Evolutionary conservation across 2,329 filamentous ascomycete genomes (phyloP).

Genomic region (Diaporthe eres): DNA sequence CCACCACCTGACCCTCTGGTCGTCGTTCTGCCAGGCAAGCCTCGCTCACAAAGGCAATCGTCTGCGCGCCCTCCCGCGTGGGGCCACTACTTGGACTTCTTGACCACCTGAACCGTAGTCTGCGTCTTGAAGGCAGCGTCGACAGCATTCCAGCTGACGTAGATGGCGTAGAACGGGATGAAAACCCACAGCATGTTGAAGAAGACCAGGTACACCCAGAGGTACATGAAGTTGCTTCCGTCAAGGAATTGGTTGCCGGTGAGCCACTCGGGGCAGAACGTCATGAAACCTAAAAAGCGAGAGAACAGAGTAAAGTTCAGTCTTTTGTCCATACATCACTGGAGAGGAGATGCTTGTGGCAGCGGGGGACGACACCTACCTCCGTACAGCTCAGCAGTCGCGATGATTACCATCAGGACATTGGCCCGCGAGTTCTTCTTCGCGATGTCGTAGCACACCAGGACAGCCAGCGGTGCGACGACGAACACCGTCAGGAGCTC

Average conservation of each 20-base stretch:
- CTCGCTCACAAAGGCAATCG: neutral
- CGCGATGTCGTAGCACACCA: conserved; percentile 72
- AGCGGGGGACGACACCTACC: conserved; percentile 55
- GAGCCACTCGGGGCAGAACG: conserved; percentile 79
- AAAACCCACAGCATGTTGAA: conserved; percentile 79
- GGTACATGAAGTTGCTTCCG: conserved; percentile 76
- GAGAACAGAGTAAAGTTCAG: neutral
- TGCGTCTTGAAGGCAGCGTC: conserved; percentile 38
- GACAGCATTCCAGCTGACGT: conserved; percentile 48
- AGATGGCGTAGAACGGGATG: conserved; percentile 72
- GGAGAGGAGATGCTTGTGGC: no score
- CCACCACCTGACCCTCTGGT: neutral
- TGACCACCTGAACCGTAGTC: conserved; percentile 17
- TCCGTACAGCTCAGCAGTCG: conserved; percentile 77
- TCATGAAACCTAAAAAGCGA: conserved; percentile 75
- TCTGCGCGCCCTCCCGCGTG: neutral
- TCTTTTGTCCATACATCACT: no score
- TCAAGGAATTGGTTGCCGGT: conserved; percentile 74
- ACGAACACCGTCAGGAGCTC: conserved; percentile 77
- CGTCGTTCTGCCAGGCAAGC: neutral
- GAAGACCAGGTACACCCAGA: conserved; percentile 77
- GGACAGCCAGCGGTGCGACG: conserved; percentile 71
- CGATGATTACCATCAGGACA: conserved; percentile 75
- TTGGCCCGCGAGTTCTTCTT: conserved; percentile 68
- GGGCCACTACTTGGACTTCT: conserved; percentile 36